Evolutionary conservation across 2,329 filamentous ascomycete genomes (phyloP).

Genomic region (Hypomyces rosellus): DNA sequence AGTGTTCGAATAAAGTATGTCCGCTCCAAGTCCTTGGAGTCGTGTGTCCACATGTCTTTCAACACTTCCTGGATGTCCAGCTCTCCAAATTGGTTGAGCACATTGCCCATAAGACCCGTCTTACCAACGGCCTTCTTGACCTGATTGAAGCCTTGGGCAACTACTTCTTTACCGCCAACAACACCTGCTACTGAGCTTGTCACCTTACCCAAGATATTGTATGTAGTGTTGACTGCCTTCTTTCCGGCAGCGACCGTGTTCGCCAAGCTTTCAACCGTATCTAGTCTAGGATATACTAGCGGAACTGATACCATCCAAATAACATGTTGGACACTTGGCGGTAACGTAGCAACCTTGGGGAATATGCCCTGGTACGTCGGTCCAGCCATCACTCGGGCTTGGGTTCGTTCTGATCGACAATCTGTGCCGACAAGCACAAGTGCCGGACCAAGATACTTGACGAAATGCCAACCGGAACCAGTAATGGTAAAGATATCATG

Average conservation of each 20-base stretch:
- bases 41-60: constrained; percentile 96
- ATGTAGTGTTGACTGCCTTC: constrained; percentile 91
- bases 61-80: constrained; percentile 91
- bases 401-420: constrained; percentile 84
- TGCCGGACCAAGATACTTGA: constrained; percentile 90
- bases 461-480: constrained; percentile 96
- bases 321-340: constrained; percentile 91
- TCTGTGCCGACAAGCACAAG: constrained; percentile 87
- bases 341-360: constrained; percentile 85
- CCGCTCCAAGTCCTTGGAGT: constrained; percentile 92
- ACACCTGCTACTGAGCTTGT: constrained; percentile 93
- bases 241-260: constrained; percentile 91
- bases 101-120: constrained; percentile 88
- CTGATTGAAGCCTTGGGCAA: constrained; percentile 85
- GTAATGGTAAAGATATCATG: constrained; percentile 93
- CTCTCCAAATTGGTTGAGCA: constrained; percentile 93
- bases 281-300: constrained; percentile 81
- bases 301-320: constrained; percentile 94
- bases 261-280: constrained; percentile 84
- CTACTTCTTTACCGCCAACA: constrained; percentile 88
- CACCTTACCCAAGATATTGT: constrained; percentile 92
- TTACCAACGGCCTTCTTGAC: constrained; percentile 98
- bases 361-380: constrained; percentile 97
- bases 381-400: constrained; percentile 86
- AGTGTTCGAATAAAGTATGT: constrained; percentile 95